phyloP scores from a whole-genome alignment of 2,329 filamentous ascomycete species.

The Stylonectria norvegica region DNA sequence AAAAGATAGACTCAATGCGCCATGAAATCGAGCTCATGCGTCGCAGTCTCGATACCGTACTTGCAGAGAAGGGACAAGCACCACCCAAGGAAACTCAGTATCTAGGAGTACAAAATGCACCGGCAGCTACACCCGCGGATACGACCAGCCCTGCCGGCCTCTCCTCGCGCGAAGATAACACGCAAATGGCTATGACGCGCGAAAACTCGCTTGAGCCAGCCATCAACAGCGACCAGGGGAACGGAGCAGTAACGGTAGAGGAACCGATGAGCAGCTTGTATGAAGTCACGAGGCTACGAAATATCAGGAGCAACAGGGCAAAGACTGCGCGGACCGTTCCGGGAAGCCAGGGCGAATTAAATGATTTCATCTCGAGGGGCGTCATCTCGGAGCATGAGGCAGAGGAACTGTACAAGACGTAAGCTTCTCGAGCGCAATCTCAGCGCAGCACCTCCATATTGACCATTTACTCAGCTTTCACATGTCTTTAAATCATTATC shows the following conservation, averaged over 20 bases:
- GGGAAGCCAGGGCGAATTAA: slow-evolving; percentile 12
- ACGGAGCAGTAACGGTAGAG: slow-evolving; percentile 12
- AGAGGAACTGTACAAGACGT: slow-evolving; percentile 15
- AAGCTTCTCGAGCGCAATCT: not conserved
- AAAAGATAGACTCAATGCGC: slow-evolving; percentile 28
- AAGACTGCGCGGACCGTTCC: slow-evolving; percentile 11
- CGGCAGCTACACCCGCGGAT: slow-evolving; percentile 26
- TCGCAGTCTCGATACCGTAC: slow-evolving; percentile 18
- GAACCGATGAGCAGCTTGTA: slow-evolving; percentile 16
- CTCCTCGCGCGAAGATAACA: slow-evolving; percentile 15
- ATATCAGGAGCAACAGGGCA: slow-evolving; percentile 14
- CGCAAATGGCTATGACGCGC: slow-evolving; percentile 15
- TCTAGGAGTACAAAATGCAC: slow-evolving; percentile 7
- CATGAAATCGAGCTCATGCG: slow-evolving; percentile 23
- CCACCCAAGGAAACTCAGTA: not conserved
- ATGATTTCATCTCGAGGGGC: slow-evolving; percentile 13
- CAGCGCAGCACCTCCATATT: not conserved
- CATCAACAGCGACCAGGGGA: slow-evolving; percentile 6
- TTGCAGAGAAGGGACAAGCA: slow-evolving; percentile 7
- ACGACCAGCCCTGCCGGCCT: slow-evolving; percentile 20
- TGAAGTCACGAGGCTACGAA: slow-evolving; percentile 14
- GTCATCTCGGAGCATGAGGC: slow-evolving; percentile 14
- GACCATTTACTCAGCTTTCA: no score
- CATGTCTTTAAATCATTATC: slow-evolving; percentile 15
- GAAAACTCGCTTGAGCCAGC: slow-evolving; percentile 14